Evolutionary conservation across 2,329 filamentous ascomycete genomes (phyloP), one percentile per base, ranked within the genome.

Genomic region (Drechslerella dactyloides): DNA sequence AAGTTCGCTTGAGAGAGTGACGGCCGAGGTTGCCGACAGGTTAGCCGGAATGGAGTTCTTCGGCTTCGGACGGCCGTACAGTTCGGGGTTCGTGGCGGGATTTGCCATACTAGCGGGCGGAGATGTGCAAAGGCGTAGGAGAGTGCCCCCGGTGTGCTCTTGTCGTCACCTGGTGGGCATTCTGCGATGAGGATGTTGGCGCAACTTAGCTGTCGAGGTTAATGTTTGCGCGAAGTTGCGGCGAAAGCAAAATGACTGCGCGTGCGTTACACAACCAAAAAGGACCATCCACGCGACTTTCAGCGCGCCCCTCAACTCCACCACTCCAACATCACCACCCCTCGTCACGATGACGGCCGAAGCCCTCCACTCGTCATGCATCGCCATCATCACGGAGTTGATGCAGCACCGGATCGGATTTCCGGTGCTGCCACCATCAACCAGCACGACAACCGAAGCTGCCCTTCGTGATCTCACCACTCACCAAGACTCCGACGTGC

Each of bases 1-100:
- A 74, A 97, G 86, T 75, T 94, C 90, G 10, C 91, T 90, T n/a
- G 90, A 87, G 82, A 99, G 97, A 78, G 91, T 87, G 61, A 96
- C 86, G 50, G 87, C 89, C 56, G 86, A 87, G 17, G 87, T 89
- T 17, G 92, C 86, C 17, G 87, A 86, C 48, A 77, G 73, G 40
- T 72, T 72, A 1, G 68, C 35, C 19, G 84, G 83, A 65, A 90
- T 85, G 77, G 89, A 87, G 76, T 87, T 87, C 79, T 92, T 93
- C 10, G 85, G 82, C 40, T 87, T 86, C 61, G 86, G 85, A 58
- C 89, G 85, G 77, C 91, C 91, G 80, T 97, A 97, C 13, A 97
- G 85, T n/a, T 65, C 55, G 15, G 24, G 30, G 13, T 69, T 62
- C 1, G 64, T 24, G 74, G 87, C 81, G 7, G 85, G 84, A 75